phyloP scores from a whole-genome alignment of 1,284 basidiomycete genomes.

The Cutaneotrichosporon cyanovorans region DNA sequence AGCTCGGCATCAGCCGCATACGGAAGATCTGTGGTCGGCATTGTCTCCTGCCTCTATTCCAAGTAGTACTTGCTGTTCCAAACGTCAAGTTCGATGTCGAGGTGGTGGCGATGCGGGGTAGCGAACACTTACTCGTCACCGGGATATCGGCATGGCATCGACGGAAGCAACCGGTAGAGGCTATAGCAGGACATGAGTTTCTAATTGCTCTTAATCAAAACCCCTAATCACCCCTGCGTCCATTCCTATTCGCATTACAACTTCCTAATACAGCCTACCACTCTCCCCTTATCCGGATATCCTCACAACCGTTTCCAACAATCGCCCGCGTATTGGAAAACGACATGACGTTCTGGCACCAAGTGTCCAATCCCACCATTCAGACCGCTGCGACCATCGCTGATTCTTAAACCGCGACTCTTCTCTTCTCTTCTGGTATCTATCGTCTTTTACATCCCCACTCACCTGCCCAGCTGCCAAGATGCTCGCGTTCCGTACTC shows the following conservation, averaged over 20 bases:
- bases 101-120: neutral
- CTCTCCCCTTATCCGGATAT: no score
- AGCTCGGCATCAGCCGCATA: constrained; percentile 92
- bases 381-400: neutral
- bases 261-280: no score
- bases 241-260: no score
- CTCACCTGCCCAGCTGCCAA: constrained; percentile 1
- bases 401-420: no score
- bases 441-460: neutral
- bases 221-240: no score
- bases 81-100: no score
- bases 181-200: no score
- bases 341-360: neutral
- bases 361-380: constrained; percentile 2
- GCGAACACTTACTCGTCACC: no score
- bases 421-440: neutral
- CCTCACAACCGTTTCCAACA: neutral
- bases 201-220: no score
- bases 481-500: constrained; percentile 23
- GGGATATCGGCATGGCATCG: no score
- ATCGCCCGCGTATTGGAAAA: constrained; percentile 1
- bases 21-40: constrained; percentile 65
- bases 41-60: neutral
- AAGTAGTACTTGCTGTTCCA: no score
- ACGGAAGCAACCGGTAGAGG: no score